Evolutionary conservation across 2,329 filamentous ascomycete genomes (phyloP).

Genomic region (Penicillium sp.): DNA sequence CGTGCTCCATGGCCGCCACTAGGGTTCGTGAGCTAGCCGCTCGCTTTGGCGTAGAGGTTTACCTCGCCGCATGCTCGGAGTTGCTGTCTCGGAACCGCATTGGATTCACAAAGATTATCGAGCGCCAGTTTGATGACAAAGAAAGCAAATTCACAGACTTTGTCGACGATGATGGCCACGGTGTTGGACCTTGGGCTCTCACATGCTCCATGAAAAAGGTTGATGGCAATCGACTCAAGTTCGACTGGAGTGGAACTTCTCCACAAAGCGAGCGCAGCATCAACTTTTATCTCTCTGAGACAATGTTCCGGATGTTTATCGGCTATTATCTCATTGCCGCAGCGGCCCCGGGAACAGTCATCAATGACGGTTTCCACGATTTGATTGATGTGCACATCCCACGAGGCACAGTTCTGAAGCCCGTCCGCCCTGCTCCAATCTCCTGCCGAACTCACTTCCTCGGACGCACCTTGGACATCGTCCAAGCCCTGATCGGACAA

Average conservation of each 20-base stretch:
- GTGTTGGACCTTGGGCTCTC: conserved; percentile 49
- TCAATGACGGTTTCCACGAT: conserved; percentile 56
- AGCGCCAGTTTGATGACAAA: conserved; percentile 47
- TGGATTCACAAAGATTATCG: conserved; percentile 50
- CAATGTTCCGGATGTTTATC: conserved; percentile 57
- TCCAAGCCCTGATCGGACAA: conserved; percentile 54
- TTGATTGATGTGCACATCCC: conserved; percentile 52
- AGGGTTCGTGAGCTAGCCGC: conserved; percentile 50
- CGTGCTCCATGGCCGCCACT: conserved; percentile 48
- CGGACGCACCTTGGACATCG: conserved; percentile 52
- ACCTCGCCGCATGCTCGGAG: conserved; percentile 49
- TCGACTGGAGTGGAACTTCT: conserved; percentile 54
- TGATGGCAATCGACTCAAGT: conserved; percentile 45
- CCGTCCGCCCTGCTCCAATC: conserved; percentile 50
- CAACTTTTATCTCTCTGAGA: conserved; percentile 53
- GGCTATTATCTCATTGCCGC: conserved; percentile 52
- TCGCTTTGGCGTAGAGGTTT: conserved; percentile 49
- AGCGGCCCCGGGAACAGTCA: conserved; percentile 50
- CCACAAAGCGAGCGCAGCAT: conserved; percentile 50
- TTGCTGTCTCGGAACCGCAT: conserved; percentile 48
- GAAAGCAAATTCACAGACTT: conserved; percentile 52
- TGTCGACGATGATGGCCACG: conserved; percentile 53
- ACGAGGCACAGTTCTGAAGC: conserved; percentile 48
- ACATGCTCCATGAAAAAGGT: conserved; percentile 51
- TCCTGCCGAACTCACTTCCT: conserved; percentile 53